A percentile compares a stretch with the other conserved stretches of the same genome.
Evolutionary conservation across 768 basidiomycete genomes (phyloP).

Genomic region (Naganishia randhawae): DNA sequence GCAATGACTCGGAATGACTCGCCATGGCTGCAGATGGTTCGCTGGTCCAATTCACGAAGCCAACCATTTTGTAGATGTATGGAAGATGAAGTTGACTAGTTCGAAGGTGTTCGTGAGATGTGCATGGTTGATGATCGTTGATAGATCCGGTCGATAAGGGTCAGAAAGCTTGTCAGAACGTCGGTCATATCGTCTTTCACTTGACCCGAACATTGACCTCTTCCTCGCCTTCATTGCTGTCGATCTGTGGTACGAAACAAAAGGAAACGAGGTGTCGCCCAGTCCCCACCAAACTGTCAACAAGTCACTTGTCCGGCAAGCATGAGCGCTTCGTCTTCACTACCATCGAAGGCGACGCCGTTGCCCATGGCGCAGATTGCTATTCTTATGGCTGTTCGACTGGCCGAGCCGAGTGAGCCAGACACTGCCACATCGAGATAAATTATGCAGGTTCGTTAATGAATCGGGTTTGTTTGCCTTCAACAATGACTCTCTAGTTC

Average conservation of each 20-base stretch:
- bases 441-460: not conserved
- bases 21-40: not conserved
- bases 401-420: conserved; percentile 49
- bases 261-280: not conserved
- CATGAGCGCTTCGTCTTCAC: too few species aligned
- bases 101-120: too few species aligned
- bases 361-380: conserved; percentile 38
- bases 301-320: too few species aligned
- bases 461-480: not conserved
- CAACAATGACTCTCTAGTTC: conserved; percentile 33
- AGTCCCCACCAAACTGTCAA: too few species aligned
- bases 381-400: conserved; percentile 43
- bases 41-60: not conserved
- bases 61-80: not conserved
- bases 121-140: too few species aligned
- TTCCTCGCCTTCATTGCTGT: not conserved
- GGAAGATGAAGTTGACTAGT: not conserved
- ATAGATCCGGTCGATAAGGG: too few species aligned
- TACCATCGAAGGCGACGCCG: conserved; percentile 16
- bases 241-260: not conserved
- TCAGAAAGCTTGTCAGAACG: not conserved
- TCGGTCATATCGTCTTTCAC: not conserved
- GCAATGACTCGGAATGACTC: not conserved
- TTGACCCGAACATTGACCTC: not conserved
- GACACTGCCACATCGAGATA: not conserved